These are phyloP conservation scores for Aspergillus sp. DNA, from an alignment of 2,329 filamentous ascomycete species.

Conservation along the genomic window DNA sequence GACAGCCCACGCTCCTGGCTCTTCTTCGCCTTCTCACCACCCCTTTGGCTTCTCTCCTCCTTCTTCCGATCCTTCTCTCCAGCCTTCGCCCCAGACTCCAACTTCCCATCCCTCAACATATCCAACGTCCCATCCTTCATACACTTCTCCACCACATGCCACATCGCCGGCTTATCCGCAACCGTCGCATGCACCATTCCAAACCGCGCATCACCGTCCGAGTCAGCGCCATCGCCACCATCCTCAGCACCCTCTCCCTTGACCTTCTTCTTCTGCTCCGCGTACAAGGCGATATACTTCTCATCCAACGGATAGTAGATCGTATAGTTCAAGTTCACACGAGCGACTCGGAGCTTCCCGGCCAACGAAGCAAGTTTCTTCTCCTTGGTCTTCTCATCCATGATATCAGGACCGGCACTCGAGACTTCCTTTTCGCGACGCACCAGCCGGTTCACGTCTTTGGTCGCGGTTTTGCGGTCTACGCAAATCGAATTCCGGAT, in stretches of 20 bases:
- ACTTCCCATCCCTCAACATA: conserved; percentile 44
- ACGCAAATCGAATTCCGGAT: neutral
- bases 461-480: conserved; percentile 48
- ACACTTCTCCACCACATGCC: conserved; percentile 47
- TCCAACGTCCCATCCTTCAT: conserved; percentile 48
- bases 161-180: conserved; percentile 44
- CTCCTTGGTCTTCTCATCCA: conserved; percentile 15
- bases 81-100: conserved; percentile 25
- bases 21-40: conserved; percentile 16
- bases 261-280: conserved; percentile 33
- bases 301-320: conserved; percentile 62
- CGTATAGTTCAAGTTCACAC: conserved; percentile 65
- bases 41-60: conserved; percentile 11
- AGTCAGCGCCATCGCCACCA: conserved; percentile 18
- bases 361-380: conserved; percentile 30
- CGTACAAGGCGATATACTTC: conserved; percentile 61
- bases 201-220: conserved; percentile 26
- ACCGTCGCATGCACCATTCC: conserved; percentile 12
- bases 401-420: conserved; percentile 9
- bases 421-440: conserved; percentile 44
- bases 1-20: conserved; percentile 15
- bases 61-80: conserved; percentile 11
- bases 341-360: conserved; percentile 49
- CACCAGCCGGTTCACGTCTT: conserved; percentile 39
- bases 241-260: conserved; percentile 18